A percentile compares a stretch with the other conserved stretches of the same genome.
These are phyloP conservation scores for Climacium dendroides DNA, from an alignment of 225 moss, liverwort and hornwort species.

Conservation along the genomic window DNA sequence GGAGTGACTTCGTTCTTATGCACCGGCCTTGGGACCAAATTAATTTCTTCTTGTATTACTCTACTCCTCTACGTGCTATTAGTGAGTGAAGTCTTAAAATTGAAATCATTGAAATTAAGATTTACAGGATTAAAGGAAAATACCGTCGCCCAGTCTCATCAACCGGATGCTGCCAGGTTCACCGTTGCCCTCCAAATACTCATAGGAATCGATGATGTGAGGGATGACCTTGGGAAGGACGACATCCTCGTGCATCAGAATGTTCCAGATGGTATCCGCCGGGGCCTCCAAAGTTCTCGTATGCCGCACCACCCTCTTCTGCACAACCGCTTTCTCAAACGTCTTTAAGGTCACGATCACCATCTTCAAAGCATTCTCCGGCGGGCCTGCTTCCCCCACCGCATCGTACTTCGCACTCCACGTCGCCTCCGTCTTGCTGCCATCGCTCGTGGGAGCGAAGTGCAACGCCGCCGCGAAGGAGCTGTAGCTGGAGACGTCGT, in stretches of 20 bases:
- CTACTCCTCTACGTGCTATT: neutral
- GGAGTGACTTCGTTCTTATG: neutral
- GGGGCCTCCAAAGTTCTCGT: conserved; percentile 7
- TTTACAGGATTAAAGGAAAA: too few species aligned
- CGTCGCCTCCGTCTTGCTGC: neutral
- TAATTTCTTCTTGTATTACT: neutral
- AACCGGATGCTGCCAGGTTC: conserved; percentile 23
- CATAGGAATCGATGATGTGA: neutral
- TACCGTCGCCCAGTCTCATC: conserved; percentile 15
- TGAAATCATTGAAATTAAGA: neutral
- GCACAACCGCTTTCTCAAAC: neutral
- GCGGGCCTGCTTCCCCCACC: neutral
- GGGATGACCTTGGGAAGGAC: conserved; percentile 23
- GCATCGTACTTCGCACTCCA: conserved; percentile 15
- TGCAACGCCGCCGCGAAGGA: neutral
- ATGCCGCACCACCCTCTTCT: conserved; percentile 8
- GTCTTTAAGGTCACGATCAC: conserved; percentile 3
- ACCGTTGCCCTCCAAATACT: conserved; percentile 16
- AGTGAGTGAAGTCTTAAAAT: neutral
- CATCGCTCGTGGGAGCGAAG: neutral
- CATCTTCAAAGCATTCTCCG: neutral
- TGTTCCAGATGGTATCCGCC: conserved; percentile 13
- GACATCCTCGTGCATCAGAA: conserved; percentile 11
- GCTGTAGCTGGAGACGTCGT: neutral
- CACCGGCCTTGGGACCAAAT: neutral